Base-by-base conservation (phyloP, 2,329 filamentous ascomycete genomes). In the Periconia sp. region DNA sequence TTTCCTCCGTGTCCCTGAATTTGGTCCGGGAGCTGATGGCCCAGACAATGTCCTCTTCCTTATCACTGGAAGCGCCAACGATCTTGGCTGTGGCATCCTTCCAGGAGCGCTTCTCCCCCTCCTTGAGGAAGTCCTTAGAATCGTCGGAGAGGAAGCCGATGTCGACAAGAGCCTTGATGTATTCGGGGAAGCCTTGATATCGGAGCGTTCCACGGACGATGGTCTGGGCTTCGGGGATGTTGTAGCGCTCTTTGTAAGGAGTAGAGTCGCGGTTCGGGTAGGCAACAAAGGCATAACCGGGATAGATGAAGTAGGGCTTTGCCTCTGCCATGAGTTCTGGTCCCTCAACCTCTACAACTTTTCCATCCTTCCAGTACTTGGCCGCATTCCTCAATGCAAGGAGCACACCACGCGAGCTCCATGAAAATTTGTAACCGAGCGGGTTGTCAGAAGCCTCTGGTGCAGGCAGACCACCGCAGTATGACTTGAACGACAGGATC, bases 211-310 rank as follows among this genome's bases (percentile, higher is more conserved):
- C 89, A 37, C 90, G 82, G 68, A 96, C 78, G 61, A 96, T 83
- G 37, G 89, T 96, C 73, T 95, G 74, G 11, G 89, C 90, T 77
- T 97, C 92, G 37, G 92, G 91, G 65, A 96, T 96, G 72, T 83
- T 75, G 81, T 96, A 96, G 51, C 89, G 84, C 79, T 95, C 86
- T 66, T 84, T 86, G 83, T 94, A 97, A 7, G 82, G 79, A 12
- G 89, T 94, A 15, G 86, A 92, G 74, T 97, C 92, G 59, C 92
- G 81, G 83, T 97, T 97, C 44, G 88, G 88, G 75, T 97, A 97
- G 29, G 87, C 90, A 57, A 96, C 91, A 61, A 95, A 92, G 37
- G 87, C 86, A 70, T 85, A 96, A 46, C 89, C 89, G 24, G 88
- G 88, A 77, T 91, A 95, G 77, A 92, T 94, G 73, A 81, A 84